Percentiles rank a stretch among this genome's conserved stretches.
phyloP scores from a whole-genome alignment of 352 stramenopile genomes.

The Pythium apleroticum region DNA sequence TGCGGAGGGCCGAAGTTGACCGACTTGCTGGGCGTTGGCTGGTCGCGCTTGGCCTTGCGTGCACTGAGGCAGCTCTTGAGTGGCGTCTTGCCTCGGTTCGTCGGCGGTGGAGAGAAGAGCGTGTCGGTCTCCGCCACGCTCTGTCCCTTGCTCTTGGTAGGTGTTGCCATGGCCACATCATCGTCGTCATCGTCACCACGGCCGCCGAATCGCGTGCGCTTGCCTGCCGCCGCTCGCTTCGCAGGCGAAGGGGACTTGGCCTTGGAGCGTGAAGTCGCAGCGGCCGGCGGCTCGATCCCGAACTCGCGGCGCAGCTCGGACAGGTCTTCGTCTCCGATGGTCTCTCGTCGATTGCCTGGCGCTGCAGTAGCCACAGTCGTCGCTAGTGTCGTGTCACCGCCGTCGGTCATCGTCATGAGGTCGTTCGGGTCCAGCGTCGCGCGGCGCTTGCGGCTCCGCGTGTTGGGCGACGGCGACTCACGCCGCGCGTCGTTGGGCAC shows the following conservation, averaged over 20 bases:
- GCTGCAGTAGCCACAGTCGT: constrained; percentile 2
- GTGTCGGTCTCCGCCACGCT: constrained; percentile 7
- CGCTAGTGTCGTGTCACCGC: background rate
- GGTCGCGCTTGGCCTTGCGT: constrained; percentile 46
- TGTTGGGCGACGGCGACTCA: constrained; percentile 28
- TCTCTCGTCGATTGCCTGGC: constrained; percentile 44
- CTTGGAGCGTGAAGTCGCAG: constrained; percentile 7
- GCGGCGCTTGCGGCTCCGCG: constrained; percentile 30
- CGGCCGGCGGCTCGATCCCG: constrained; percentile 1
- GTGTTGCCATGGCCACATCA: constrained; percentile 6
- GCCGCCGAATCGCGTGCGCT: constrained; percentile 12
- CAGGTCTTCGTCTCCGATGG: constrained; percentile 43
- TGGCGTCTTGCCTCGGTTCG: constrained; percentile 39
- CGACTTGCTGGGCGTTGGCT: constrained; percentile 68
- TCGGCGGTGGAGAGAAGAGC: constrained; percentile 23
- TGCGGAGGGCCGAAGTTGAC: constrained; percentile 84
- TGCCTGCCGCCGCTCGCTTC: constrained; percentile 1
- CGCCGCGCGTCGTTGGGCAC: background rate
- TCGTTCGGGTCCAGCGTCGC: constrained; percentile 60
- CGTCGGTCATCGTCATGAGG: constrained; percentile 29
- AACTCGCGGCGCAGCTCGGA: constrained; percentile 18
- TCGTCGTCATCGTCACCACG: background rate
- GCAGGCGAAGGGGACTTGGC: constrained; percentile 3
- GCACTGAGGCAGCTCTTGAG: constrained; percentile 80
- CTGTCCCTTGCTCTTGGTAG: background rate